Evolutionary conservation across 257 asterid genomes (phyloP), one percentile per base, ranked within the genome.

Genomic region (Henckelia pumila): DNA sequence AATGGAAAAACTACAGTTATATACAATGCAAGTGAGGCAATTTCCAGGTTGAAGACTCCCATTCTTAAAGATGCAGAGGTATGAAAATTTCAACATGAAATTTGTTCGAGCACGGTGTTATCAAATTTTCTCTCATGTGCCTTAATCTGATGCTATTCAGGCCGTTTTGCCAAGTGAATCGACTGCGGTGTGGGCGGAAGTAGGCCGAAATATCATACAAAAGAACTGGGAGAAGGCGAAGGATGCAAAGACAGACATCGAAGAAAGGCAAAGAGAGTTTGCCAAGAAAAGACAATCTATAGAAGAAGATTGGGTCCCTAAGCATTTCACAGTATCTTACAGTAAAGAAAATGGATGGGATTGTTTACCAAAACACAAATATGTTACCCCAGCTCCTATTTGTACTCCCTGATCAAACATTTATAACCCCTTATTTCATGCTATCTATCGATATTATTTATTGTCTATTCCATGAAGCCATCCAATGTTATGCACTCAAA

Each of bases 301-400:
- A 60, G 80, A 61, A 9, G 80, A 82, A 72, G 81, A 65, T 32
- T 92, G 85, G 91, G 30, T n/a, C 40, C 88, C 98, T 0, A 83
- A 81, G 75, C 74, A 87, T 76, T 92, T 92, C 65, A 84, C 47
- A 0, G 23, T 84, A 26, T 70, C 82, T 16, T 77, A 78, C 59
- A 76, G 63, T 64, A 80, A 85, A 56, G 96, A 89, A 61, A 81
- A 50, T 23, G 98, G 92, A 11, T 92, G 95, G 95, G 82, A 79
- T 0, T 78, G 90, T 71, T 26, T 71, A 17, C 96, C 98, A 0
- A 79, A 30, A 6, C 76, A 73, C 28, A 83, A 66, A 2, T 25
- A 65, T 64, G 91, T 92, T 55, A 73, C 85, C 2, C 76, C 77
- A 20, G 95, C 96, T 26, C 96, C 98, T 1, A 89, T 81, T 83